Conservation (phyloP, 2,329 filamentous ascomycete species). For the Ophiostoma sp. region DNA sequence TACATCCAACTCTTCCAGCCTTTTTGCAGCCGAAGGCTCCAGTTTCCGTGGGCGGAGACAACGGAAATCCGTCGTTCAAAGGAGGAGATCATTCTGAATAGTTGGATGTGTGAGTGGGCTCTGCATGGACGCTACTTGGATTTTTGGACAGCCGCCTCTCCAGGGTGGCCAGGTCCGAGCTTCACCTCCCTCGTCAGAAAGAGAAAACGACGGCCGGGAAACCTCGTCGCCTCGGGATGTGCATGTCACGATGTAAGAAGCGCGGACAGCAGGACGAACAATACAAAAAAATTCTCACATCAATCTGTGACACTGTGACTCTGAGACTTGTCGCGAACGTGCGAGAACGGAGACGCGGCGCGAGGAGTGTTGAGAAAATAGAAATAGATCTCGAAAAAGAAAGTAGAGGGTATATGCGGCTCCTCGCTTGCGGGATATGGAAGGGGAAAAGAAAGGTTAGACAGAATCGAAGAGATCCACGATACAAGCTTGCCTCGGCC, state of each 20-base stretch:
- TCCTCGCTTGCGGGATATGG: neutral
- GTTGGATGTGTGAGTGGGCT: conserved; percentile 1
- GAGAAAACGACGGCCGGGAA: neutral
- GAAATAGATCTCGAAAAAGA: neutral
- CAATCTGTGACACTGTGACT: neutral
- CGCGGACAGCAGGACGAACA: neutral
- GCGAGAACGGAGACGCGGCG: neutral
- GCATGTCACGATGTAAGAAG: neutral
- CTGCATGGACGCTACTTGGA: neutral
- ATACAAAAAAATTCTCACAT: no score
- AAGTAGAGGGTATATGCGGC: neutral
- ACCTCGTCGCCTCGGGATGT: neutral
- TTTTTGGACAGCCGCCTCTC: neutral
- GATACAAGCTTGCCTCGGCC: neutral
- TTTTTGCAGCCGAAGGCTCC: neutral
- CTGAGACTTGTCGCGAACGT: neutral
- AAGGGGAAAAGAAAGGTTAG: neutral
- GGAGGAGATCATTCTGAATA: neutral
- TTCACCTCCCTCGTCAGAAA: neutral
- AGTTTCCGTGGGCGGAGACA: neutral
- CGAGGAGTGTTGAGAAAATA: neutral
- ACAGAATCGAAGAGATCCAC: neutral
- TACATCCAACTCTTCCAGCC: neutral
- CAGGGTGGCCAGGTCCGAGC: neutral
- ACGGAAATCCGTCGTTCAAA: neutral